Evolutionary conservation across 2,329 filamentous ascomycete species (phyloP), one percentile per base, ranked within the genome.

Genomic region (Cladosporium sp.): DNA sequence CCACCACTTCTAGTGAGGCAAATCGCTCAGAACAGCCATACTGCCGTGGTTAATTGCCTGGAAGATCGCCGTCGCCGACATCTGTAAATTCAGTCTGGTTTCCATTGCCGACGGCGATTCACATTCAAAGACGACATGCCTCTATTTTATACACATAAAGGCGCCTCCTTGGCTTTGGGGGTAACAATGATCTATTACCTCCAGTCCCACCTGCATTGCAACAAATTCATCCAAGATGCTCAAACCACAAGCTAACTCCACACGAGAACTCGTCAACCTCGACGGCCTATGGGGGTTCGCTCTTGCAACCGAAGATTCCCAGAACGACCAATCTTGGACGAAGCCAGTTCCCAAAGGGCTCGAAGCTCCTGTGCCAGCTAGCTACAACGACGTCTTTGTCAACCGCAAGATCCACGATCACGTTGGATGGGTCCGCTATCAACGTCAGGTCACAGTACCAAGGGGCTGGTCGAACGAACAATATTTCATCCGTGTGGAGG

Each of bases 361-460:
- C 39, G 47, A 50, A 32, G 43, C 38, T 17, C 47, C 47, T 3
- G 47, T 50, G 7, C 40, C 47, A 29, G 47, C 47, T 19, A 43
- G 38, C 2, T 43, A 43, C 20, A 50, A 50, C 32, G 47, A 50
- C n/a, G 43, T 50, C 15, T 50, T 50, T 30, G 20, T 37, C 2
- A 39, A 50, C 20, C 39, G 24, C 15, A 20, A 29, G 3, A 50
- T 50, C 4, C 47, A 39, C 20, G 34, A 50, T 12, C 47, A 50
- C n/a, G 47, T 50, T 15, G 47, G 47, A 2, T 50, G 47, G 47
- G 47, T 50, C 15, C 18, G 43, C 15, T 50, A 50, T 7, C 47
- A 50, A n/a, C 30, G 41, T 2, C 30, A 50, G 6, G 39, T 50
- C 11, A 27, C 22, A 5, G 47, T 50, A 2, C 47, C 47, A 8